Evolutionary conservation across 2,329 filamentous ascomycete species (phyloP).

Genomic region (Colletotrichum sojae): DNA sequence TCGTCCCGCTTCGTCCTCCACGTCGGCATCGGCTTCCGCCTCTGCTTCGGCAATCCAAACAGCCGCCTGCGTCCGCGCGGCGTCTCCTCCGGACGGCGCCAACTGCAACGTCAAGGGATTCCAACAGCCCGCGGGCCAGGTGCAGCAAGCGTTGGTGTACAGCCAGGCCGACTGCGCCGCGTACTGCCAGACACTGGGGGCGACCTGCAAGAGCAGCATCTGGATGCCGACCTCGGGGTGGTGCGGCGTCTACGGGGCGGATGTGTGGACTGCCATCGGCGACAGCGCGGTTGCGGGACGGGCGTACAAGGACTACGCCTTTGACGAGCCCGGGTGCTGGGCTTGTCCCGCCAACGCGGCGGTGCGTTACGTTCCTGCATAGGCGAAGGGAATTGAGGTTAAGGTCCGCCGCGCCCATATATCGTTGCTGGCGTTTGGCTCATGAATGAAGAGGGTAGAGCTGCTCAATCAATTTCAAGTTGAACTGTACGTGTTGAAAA

Average conservation of each 20-base stretch:
- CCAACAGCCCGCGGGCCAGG: constrained; percentile 4
- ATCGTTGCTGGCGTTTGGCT: too few species aligned
- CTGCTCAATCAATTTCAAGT: too few species aligned
- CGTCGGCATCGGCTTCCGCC: not conserved
- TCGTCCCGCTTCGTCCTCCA: not conserved
- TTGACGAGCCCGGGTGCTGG: constrained; percentile 24
- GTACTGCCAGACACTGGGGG: constrained; percentile 2
- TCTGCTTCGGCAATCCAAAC: not conserved
- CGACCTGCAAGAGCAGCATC: constrained; percentile 17
- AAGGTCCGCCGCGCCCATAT: too few species aligned
- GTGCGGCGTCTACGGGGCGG: constrained; percentile 16
- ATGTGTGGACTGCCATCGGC: constrained; percentile 23
- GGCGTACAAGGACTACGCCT: constrained; percentile 18
- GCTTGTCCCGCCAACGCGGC: not conserved
- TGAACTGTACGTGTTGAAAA: too few species aligned
- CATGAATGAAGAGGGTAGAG: too few species aligned
- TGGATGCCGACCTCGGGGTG: constrained; percentile 14
- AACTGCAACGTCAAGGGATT: constrained; percentile 27
- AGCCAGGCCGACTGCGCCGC: constrained; percentile 17
- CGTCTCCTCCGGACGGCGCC: not conserved
- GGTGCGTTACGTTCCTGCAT: not conserved
- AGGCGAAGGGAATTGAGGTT: not conserved
- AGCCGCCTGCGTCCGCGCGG: not conserved
- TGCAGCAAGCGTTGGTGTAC: not conserved
- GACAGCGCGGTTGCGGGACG: constrained; percentile 24